These are phyloP conservation scores for Trifolium subterraneum DNA, from an alignment of 306 rosid genomes.

Conservation along the genomic window DNA sequence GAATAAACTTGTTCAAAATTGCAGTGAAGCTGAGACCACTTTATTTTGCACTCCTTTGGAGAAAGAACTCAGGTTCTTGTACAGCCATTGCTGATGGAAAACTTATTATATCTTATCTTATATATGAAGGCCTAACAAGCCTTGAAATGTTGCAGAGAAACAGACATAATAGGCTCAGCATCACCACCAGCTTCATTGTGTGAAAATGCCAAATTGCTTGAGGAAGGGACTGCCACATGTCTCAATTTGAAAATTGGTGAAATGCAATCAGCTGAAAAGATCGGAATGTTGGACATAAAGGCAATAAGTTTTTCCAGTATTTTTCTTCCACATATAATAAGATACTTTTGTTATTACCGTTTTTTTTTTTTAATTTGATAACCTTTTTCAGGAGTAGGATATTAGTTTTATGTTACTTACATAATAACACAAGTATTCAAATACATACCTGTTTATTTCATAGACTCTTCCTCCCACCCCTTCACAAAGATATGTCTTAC, in stretches of 20 bases:
- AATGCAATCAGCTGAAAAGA: slow-evolving; percentile 50
- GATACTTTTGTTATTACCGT: slow-evolving; percentile 28
- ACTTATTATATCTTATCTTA: slow-evolving; percentile 41
- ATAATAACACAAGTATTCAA: slow-evolving; percentile 1
- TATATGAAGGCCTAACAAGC: slow-evolving; percentile 35
- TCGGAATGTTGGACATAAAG: slow-evolving; percentile 49
- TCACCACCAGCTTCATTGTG: slow-evolving; percentile 53
- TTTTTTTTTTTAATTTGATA: not conserved
- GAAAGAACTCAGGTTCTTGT: slow-evolving; percentile 52
- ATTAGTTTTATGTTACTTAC: slow-evolving; percentile 5
- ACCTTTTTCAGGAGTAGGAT: slow-evolving; percentile 24
- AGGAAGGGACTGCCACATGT: slow-evolving; percentile 46
- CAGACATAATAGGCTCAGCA: slow-evolving; percentile 56
- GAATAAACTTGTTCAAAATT: slow-evolving; percentile 56
- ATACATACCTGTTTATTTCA: not conserved
- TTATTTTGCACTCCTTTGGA: slow-evolving; percentile 47
- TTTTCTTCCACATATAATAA: slow-evolving; percentile 28
- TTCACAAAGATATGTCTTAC: not conserved
- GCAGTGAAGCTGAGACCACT: slow-evolving; percentile 50
- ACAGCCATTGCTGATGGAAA: slow-evolving; percentile 40
- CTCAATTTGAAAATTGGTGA: slow-evolving; percentile 50
- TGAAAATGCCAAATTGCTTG: slow-evolving; percentile 42
- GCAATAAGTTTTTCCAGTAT: slow-evolving; percentile 45
- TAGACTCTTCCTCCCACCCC: not conserved
- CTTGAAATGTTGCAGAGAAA: slow-evolving; percentile 54